Evolutionary conservation across 2,329 filamentous ascomycete species (phyloP), one percentile per base, ranked within the genome.

Genomic region (Xylariaceae sp.): DNA sequence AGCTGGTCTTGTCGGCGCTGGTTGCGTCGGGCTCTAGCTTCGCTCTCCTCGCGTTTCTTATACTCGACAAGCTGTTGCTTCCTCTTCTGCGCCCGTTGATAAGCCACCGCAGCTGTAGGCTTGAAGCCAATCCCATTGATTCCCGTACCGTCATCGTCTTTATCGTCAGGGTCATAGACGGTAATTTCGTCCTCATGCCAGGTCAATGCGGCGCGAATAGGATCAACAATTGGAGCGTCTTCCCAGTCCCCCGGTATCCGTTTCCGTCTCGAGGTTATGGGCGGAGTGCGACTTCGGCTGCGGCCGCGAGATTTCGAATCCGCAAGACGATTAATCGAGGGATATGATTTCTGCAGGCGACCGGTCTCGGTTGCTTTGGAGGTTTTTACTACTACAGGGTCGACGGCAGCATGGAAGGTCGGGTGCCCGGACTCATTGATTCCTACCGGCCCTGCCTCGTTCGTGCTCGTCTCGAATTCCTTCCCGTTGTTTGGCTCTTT

Each of bases 181-280:
- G 81, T 84, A 45, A 85, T 84, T 55, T 84, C 81, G 50, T 83
- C 75, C 49, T 83, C 78, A 52, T 79, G 79, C 81, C 81, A 85
- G 2, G 81, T 84, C 39, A 83, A 65, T 3, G 78, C 72, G 6
- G 79, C 78, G 28, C 78, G 70, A 9, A 80, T 56, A 0, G 76
- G 75, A 41, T 80, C 77, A 39, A 69, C 62, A 19, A n/a, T n/a
- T n/a, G 26, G 9, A 9, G 26, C 26, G 26, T 29, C 26, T 8
- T 66, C 62, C 13, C 47, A 47, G 22, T 53, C 55, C 6, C 26
- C 26, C n/a, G 26, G 26, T 17, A 48, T 34, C 19, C 32, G 15
- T 30, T 54, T 61, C 15, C 48, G 46, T 36, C 47, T 57, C 19
- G 53, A 49, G 28, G 41, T 44, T 19, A 50, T 28, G 2, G 59